Conservation (phyloP, 495 filamentous ascomycete genomes). For the Niebla homalea region DNA sequence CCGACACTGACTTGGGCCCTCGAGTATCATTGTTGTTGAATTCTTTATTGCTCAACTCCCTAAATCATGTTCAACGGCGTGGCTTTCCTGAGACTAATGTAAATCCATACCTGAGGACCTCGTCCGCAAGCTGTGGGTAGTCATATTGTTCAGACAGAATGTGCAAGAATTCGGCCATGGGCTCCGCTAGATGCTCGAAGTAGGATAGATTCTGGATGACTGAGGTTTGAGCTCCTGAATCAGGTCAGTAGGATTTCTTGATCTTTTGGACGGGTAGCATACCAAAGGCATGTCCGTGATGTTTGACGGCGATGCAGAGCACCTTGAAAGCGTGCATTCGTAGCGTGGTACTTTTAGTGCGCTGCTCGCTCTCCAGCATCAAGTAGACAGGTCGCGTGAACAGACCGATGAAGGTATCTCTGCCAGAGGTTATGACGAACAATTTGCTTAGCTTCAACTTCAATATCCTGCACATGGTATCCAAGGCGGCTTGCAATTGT, state of each 20-base stretch:
- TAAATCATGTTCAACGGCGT: constrained; percentile 23
- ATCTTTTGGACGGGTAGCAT: constrained; percentile 17
- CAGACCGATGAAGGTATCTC: constrained; percentile 84
- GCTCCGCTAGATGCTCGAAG: constrained; percentile 94
- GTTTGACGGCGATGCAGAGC: constrained; percentile 90
- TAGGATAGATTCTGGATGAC: constrained; percentile 96
- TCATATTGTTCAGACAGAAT: constrained; percentile 97
- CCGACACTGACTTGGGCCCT: constrained; percentile 96
- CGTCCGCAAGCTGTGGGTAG: constrained; percentile 88
- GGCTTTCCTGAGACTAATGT: background rate
- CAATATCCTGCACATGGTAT: constrained; percentile 90
- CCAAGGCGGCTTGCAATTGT: constrained; percentile 77
- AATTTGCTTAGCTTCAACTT: constrained; percentile 84
- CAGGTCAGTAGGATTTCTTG: constrained; percentile 8
- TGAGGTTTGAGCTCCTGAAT: constrained; percentile 84
- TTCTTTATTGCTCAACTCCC: constrained; percentile 91
- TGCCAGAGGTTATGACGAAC: constrained; percentile 91
- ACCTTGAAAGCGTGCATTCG: constrained; percentile 97
- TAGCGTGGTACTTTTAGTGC: constrained; percentile 80
- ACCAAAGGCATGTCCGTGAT: constrained; percentile 97
- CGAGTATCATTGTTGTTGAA: constrained; percentile 92
- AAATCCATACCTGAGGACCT: constrained; percentile 51
- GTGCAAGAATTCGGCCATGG: constrained; percentile 96
- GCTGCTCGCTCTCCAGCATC: constrained; percentile 83
- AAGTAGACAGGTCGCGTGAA: constrained; percentile 92